phyloP scores from a whole-genome alignment of 257 asterid genomes.

The Gardenia jasminoides region DNA sequence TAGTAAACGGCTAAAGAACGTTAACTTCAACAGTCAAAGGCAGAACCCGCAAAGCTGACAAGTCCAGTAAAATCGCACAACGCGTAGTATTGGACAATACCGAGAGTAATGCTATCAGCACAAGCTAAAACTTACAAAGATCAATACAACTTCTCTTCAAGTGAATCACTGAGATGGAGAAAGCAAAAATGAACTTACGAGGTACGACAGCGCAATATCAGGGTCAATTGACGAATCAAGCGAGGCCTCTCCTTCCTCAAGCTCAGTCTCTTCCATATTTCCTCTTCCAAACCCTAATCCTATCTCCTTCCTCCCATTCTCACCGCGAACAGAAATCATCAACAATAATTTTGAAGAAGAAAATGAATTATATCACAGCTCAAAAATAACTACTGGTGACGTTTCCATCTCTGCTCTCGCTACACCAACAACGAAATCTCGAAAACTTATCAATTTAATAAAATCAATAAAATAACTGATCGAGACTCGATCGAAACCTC shows the following conservation, averaged over 20 bases:
- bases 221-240: constrained; percentile 80
- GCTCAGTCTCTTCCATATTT: constrained; percentile 78
- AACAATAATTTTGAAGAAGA: constrained; percentile 20
- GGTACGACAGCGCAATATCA: constrained; percentile 89
- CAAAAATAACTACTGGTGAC: constrained; percentile 9
- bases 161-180: neutral
- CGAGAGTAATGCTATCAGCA: neutral
- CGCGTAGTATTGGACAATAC: neutral
- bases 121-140: neutral
- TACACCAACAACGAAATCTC: constrained; percentile 31
- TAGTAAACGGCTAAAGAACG: neutral
- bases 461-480: constrained; percentile 28
- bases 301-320: constrained; percentile 75
- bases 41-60: constrained; percentile 3
- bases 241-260: constrained; percentile 98
- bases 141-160: neutral
- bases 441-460: constrained; percentile 21
- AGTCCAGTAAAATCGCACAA: neutral
- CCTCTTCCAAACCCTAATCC: constrained; percentile 49
- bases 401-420: constrained; percentile 36
- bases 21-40: neutral
- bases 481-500: constrained; percentile 28
- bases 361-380: constrained; percentile 2
- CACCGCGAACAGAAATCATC: constrained; percentile 77
- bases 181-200: constrained; percentile 47